Conservation (phyloP, 495 filamentous ascomycete species). For the Penicillium crystallinum region DNA sequence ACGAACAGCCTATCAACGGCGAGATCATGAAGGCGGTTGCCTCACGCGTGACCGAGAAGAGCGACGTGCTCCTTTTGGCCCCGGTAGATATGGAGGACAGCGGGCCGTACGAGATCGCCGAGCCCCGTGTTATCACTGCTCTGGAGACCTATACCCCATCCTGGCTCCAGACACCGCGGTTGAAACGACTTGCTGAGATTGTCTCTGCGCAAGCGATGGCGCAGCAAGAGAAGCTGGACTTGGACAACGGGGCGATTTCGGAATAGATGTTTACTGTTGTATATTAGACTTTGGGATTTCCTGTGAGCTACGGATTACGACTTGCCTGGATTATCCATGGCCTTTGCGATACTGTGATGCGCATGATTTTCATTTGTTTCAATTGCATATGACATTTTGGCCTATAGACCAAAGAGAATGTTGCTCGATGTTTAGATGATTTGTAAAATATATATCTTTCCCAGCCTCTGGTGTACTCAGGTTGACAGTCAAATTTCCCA, state of each 20-base stretch:
- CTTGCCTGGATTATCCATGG: conserved; percentile 13
- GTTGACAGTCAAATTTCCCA: no score
- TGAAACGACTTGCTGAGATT: conserved; percentile 95
- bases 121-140: conserved; percentile 91
- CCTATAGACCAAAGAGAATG: conserved; percentile 5
- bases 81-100: conserved; percentile 99
- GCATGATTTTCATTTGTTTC: conserved; percentile 17
- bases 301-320: conserved; percentile 32
- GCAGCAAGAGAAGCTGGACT: conserved; percentile 81
- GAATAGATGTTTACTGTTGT: conserved; percentile 29
- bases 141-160: conserved; percentile 97
- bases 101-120: conserved; percentile 98
- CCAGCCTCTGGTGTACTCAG: no score
- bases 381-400: conserved; percentile 8
- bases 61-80: conserved; percentile 84
- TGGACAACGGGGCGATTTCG: conserved; percentile 33
- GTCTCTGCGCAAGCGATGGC: conserved; percentile 93
- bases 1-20: conserved; percentile 98
- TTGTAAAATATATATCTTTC: neutral
- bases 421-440: neutral
- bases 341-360: conserved; percentile 24
- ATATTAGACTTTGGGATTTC: conserved; percentile 25
- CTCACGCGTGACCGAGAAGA: conserved; percentile 95
- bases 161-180: conserved; percentile 92
- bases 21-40: conserved; percentile 99